These are phyloP conservation scores for Leucaena leucocephala DNA, from an alignment of 306 rosid genomes.

Conservation along the genomic window DNA sequence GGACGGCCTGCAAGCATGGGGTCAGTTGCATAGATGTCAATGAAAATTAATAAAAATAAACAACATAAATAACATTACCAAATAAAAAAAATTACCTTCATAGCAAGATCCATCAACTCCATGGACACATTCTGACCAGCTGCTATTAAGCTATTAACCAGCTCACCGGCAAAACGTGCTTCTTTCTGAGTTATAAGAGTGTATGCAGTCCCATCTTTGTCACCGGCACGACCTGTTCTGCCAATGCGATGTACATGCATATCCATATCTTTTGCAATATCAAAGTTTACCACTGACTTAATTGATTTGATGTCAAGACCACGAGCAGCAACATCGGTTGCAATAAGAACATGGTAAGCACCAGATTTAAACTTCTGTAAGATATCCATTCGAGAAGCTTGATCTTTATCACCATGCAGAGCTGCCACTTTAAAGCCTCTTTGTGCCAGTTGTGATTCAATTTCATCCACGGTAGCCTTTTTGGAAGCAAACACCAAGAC, in stretches of 20 bases:
- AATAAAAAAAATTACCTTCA: slow-evolving; percentile 67
- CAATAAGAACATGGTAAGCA: slow-evolving; percentile 81
- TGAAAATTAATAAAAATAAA: neutral
- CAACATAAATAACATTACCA: slow-evolving; percentile 27
- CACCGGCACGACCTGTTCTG: slow-evolving; percentile 99
- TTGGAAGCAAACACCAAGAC: slow-evolving; percentile 92
- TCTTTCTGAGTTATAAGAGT: slow-evolving; percentile 91
- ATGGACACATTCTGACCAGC: slow-evolving; percentile 89
- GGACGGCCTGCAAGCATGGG: slow-evolving; percentile 3
- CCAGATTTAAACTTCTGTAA: slow-evolving; percentile 94
- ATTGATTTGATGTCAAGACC: slow-evolving; percentile 98
- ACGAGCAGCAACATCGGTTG: slow-evolving; percentile 99
- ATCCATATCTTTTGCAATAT: slow-evolving; percentile 98
- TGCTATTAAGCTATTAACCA: slow-evolving; percentile 90
- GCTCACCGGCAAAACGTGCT: slow-evolving; percentile 95
- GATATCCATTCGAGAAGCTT: slow-evolving; percentile 93
- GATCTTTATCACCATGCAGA: slow-evolving; percentile 97
- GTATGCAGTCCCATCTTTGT: slow-evolving; percentile 95
- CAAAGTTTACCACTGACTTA: slow-evolving; percentile 95
- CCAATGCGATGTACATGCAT: slow-evolving; percentile 99
- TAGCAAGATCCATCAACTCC: slow-evolving; percentile 97
- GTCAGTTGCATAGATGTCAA: slow-evolving; percentile 6
- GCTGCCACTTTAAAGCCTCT: slow-evolving; percentile 84
- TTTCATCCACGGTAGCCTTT: slow-evolving; percentile 92
- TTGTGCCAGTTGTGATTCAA: slow-evolving; percentile 72